phyloP scores from a whole-genome alignment of 352 stramenopile species.

The Phytophthora melonis region DNA sequence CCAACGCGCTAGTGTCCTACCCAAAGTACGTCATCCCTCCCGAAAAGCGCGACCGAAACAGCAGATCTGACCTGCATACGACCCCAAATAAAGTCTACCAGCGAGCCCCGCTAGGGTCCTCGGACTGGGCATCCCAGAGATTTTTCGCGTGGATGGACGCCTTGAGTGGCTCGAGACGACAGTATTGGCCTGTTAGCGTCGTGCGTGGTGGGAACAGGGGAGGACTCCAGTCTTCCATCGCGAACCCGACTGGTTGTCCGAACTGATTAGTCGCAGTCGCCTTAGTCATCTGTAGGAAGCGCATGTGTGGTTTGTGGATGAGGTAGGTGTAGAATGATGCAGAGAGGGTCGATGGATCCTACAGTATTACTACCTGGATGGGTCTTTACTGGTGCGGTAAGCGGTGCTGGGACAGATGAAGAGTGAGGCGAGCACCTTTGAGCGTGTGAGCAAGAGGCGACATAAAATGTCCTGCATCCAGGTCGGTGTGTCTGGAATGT shows the following conservation, averaged over 20 bases:
- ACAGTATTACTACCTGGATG: neutral
- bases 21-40: too few species aligned
- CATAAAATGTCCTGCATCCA: neutral
- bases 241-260: neutral
- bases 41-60: too few species aligned
- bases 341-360: neutral
- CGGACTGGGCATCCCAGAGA: constrained; percentile 18
- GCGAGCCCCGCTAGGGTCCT: constrained; percentile 15
- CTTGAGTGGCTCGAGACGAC: constrained; percentile 18
- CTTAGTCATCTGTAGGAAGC: neutral
- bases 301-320: neutral
- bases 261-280: neutral
- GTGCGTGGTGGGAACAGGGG: constrained; percentile 15
- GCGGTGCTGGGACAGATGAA: neutral
- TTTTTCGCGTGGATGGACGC: constrained; percentile 10
- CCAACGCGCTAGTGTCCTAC: too few species aligned
- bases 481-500: too few species aligned
- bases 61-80: too few species aligned
- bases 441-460: neutral
- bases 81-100: too few species aligned
- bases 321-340: neutral
- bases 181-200: constrained; percentile 20
- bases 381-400: neutral
- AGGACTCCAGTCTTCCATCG: constrained; percentile 21
- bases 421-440: neutral